phyloP scores from a whole-genome alignment of 2,329 filamentous ascomycete genomes.

The Trichophyton benhamiae region DNA sequence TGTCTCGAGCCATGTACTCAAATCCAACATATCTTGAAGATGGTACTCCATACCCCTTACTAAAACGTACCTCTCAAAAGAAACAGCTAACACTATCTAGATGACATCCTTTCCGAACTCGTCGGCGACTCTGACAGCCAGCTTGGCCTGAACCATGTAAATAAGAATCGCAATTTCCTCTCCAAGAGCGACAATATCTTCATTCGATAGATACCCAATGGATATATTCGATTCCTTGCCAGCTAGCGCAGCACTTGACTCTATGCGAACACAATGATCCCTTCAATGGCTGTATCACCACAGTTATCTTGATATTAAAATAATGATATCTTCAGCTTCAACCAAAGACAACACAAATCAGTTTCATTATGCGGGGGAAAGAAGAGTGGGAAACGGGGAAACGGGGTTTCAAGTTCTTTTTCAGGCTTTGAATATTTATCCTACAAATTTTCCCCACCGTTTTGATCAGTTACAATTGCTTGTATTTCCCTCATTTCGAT shows the following conservation, averaged over 20 bases:
- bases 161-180: slow-evolving; percentile 49
- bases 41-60: slow-evolving; percentile 45
- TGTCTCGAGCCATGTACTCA: slow-evolving; percentile 58
- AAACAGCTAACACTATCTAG: slow-evolving; percentile 17
- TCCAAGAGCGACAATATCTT: slow-evolving; percentile 51
- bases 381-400: neutral
- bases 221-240: neutral
- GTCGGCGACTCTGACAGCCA: slow-evolving; percentile 73
- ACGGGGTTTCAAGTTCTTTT: neutral
- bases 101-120: slow-evolving; percentile 36
- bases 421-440: neutral
- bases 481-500: neutral
- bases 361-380: neutral
- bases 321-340: neutral
- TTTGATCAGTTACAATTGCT: neutral
- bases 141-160: slow-evolving; percentile 54
- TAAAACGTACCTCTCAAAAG: neutral
- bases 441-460: neutral
- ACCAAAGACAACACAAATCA: neutral
- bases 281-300: neutral
- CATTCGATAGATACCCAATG: slow-evolving; percentile 39
- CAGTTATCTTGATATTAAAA: neutral
- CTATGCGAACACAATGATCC: neutral
- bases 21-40: slow-evolving; percentile 76
- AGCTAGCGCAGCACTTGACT: neutral